Percentiles rank a stretch among this genome's conserved stretches.
These are phyloP conservation scores for Fusarium sambucinum DNA, from an alignment of 2,329 filamentous ascomycete species.

Conservation along the genomic window DNA sequence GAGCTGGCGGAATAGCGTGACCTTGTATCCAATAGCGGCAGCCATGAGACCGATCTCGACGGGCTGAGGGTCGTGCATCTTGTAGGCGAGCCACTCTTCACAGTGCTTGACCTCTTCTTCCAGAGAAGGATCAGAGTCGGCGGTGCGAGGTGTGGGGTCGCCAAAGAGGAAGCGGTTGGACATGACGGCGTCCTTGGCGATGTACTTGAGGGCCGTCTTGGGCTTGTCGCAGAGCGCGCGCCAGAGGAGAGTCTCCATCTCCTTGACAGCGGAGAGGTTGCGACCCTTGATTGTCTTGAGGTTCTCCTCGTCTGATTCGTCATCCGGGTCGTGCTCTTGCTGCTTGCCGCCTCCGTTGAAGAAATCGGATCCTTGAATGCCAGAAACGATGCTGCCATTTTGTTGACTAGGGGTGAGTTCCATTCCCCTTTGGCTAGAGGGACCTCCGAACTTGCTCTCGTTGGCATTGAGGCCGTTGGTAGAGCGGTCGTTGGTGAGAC, in stretches of 20 bases:
- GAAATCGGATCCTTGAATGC: constrained; percentile 45
- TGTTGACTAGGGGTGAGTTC: constrained; percentile 34
- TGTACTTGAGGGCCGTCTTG: constrained; percentile 47
- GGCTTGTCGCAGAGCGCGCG: constrained; percentile 49
- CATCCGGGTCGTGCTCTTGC: constrained; percentile 40
- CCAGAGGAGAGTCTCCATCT: constrained; percentile 50
- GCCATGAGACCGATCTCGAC: constrained; percentile 49
- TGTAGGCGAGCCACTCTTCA: constrained; percentile 48
- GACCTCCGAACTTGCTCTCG: constrained; percentile 33
- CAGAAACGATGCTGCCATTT: constrained; percentile 36
- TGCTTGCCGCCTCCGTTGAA: constrained; percentile 44
- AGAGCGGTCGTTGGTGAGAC: constrained; percentile 46
- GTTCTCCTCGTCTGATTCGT: constrained; percentile 46
- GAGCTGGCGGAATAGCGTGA: constrained; percentile 46
- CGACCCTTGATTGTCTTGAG: constrained; percentile 48
- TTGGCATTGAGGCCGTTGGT: constrained; percentile 39
- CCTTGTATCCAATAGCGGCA: constrained; percentile 44
- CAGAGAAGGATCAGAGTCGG: constrained; percentile 47
- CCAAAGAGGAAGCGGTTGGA: constrained; percentile 49
- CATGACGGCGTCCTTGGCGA: constrained; percentile 47
- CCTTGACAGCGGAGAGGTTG: constrained; percentile 45
- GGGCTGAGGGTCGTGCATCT: constrained; percentile 48
- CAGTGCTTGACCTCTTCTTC: constrained; percentile 47
- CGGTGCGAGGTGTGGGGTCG: constrained; percentile 40
- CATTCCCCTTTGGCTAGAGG: constrained; percentile 35